phyloP scores from a whole-genome alignment of 2,329 filamentous ascomycete genomes.

The Cercospora beticola region DNA sequence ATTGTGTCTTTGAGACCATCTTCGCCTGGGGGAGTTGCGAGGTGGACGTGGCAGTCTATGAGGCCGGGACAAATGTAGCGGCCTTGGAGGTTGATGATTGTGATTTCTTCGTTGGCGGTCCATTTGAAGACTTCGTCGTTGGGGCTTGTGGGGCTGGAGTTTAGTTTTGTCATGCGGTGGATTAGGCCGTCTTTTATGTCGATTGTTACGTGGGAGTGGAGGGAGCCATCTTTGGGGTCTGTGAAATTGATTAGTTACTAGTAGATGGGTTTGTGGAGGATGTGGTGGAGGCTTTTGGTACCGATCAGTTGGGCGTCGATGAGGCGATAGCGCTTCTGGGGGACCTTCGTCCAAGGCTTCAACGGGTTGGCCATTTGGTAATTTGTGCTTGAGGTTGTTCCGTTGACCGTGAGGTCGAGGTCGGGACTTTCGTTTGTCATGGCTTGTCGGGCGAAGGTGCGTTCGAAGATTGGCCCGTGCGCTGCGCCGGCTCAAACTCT shows the following conservation, averaged over 20 bases:
- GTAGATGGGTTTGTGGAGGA: not conserved
- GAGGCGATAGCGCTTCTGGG: constrained; percentile 26
- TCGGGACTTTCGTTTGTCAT: constrained; percentile 1
- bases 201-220: constrained; percentile 35
- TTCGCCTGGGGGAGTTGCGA: constrained; percentile 48
- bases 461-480: not conserved
- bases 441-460: not conserved
- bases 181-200: constrained; percentile 35
- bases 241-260: not conserved
- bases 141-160: constrained; percentile 23
- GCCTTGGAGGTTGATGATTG: constrained; percentile 44
- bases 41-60: constrained; percentile 54
- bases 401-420: not conserved
- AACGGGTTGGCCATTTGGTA: constrained; percentile 14
- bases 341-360: constrained; percentile 28
- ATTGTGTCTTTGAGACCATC: constrained; percentile 41
- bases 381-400: not conserved
- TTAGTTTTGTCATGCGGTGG: constrained; percentile 35
- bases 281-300: not conserved
- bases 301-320: constrained; percentile 29
- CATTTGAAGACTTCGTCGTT: constrained; percentile 34
- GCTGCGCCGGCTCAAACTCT: not conserved
- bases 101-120: constrained; percentile 30
- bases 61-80: constrained; percentile 53
- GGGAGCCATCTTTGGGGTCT: constrained; percentile 37